phyloP scores from a whole-genome alignment of 805 yeast genomes.

The Torulaspora maleeae region DNA sequence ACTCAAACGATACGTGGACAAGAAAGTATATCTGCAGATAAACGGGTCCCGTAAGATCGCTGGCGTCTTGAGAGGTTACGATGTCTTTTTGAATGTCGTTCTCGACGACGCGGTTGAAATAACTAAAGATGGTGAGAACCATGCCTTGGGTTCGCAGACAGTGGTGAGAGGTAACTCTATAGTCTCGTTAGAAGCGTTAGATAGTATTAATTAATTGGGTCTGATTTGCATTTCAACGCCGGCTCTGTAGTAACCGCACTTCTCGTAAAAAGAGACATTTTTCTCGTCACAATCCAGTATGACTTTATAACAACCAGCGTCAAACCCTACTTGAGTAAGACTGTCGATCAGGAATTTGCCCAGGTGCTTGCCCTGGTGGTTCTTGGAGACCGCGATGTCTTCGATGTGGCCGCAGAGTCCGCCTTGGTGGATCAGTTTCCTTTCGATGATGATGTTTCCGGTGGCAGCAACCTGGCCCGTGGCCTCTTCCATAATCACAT shows the following conservation, averaged over 20 bases:
- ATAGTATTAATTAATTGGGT: slow-evolving; percentile 26
- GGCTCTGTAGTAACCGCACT: slow-evolving; percentile 68
- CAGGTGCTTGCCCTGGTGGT: slow-evolving; percentile 78
- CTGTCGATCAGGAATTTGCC: slow-evolving; percentile 65
- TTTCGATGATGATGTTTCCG: slow-evolving; percentile 77
- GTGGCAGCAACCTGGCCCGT: slow-evolving; percentile 64
- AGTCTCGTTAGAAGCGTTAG: slow-evolving; percentile 57
- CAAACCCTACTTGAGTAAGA: slow-evolving; percentile 55
- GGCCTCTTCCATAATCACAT: slow-evolving; percentile 55
- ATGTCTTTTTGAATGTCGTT: slow-evolving; percentile 68
- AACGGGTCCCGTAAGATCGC: slow-evolving; percentile 73
- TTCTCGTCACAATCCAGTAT: slow-evolving; percentile 84
- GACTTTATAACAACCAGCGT: slow-evolving; percentile 75
- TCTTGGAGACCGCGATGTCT: slow-evolving; percentile 74
- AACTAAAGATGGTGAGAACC: slow-evolving; percentile 44
- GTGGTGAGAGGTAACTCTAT: slow-evolving; percentile 78
- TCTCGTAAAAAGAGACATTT: slow-evolving; percentile 80
- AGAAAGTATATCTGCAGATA: slow-evolving; percentile 64
- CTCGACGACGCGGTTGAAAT: slow-evolving; percentile 68
- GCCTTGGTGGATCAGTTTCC: slow-evolving; percentile 76
- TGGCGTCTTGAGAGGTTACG: slow-evolving; percentile 86
- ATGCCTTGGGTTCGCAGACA: slow-evolving; percentile 56
- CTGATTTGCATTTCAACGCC: slow-evolving; percentile 68
- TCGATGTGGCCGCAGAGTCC: slow-evolving; percentile 92
- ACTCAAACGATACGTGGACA: slow-evolving; percentile 66